These are phyloP conservation scores for Parastagonospora avenae DNA, from an alignment of 2,329 filamentous ascomycete species.

Conservation along the genomic window DNA sequence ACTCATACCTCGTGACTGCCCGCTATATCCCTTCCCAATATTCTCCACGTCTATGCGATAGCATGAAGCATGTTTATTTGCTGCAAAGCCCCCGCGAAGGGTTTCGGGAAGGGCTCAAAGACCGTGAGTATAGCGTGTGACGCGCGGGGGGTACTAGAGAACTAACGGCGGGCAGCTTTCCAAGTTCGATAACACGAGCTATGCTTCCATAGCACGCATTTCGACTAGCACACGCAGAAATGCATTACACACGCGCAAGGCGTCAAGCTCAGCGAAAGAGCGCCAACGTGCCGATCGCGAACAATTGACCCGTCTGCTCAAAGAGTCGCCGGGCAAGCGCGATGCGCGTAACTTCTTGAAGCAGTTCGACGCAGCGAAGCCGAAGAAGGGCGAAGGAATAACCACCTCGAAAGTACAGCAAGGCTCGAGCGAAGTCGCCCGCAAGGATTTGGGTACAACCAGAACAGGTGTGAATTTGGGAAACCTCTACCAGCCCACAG, in stretches of 20 bases:
- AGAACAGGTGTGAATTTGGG: slow-evolving; percentile 64
- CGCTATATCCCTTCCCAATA: slow-evolving; percentile 10
- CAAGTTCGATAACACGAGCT: slow-evolving; percentile 28
- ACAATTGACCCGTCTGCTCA: slow-evolving; percentile 62
- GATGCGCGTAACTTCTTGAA: slow-evolving; percentile 92
- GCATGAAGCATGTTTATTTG: slow-evolving; percentile 47
- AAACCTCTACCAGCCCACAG: slow-evolving; percentile 62
- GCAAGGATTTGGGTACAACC: slow-evolving; percentile 43
- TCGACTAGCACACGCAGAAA: slow-evolving; percentile 15
- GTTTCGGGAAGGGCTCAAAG: slow-evolving; percentile 33
- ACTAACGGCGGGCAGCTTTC: slow-evolving; percentile 11
- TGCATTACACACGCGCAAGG: slow-evolving; percentile 21
- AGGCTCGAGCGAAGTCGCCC: slow-evolving; percentile 24
- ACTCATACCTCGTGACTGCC: slow-evolving; percentile 4
- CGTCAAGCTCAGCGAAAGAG: slow-evolving; percentile 40
- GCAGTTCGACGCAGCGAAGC: slow-evolving; percentile 66
- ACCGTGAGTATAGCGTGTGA: slow-evolving; percentile 19
- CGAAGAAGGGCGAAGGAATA: slow-evolving; percentile 23
- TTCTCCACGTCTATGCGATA: slow-evolving; percentile 22
- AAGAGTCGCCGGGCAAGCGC: slow-evolving; percentile 87
- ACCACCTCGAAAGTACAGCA: slow-evolving; percentile 14
- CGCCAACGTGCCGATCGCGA: slow-evolving; percentile 44
- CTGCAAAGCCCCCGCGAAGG: slow-evolving; percentile 41
- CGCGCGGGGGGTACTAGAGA: too few relatives aligned
- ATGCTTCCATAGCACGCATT: slow-evolving; percentile 4